A percentile compares a stretch with the other conserved stretches of the same genome.
phyloP scores from a whole-genome alignment of 2,329 filamentous ascomycete species.

The Monilinia aucupariae region DNA sequence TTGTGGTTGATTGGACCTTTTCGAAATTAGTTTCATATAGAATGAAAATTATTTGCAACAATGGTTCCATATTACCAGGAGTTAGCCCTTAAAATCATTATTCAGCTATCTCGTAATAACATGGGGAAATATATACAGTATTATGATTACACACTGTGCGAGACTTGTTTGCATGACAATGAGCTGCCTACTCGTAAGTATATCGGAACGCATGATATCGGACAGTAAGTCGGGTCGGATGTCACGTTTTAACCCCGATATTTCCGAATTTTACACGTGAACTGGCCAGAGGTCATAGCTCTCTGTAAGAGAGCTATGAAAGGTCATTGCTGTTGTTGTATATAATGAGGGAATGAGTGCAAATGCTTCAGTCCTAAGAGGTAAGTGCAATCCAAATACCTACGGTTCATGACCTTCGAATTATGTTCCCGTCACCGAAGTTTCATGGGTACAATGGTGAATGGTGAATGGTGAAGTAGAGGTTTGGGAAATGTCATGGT shows the following conservation, averaged over 20 bases:
- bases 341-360: not conserved
- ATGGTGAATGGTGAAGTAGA: not conserved
- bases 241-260: not conserved
- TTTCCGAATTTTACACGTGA: conserved; percentile 16
- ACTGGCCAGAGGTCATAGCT: not conserved
- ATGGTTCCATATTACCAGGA: not conserved
- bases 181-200: not conserved
- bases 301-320: not conserved
- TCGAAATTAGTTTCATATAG: not conserved
- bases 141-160: no score
- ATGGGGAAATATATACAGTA: no score
- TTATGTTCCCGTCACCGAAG: not conserved
- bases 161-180: not conserved
- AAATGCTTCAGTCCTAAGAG: not conserved
- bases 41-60: no score
- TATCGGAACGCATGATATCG: not conserved
- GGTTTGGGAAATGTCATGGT: not conserved
- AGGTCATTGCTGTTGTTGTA: no score
- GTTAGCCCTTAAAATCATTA: not conserved
- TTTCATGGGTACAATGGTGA: no score
- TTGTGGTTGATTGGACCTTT: not conserved
- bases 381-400: not conserved
- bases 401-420: not conserved
- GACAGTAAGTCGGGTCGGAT: conserved; percentile 1
- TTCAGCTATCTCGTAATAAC: not conserved